Conservation (phyloP, 352 stramenopile genomes). For the Bremia lactucae region DNA sequence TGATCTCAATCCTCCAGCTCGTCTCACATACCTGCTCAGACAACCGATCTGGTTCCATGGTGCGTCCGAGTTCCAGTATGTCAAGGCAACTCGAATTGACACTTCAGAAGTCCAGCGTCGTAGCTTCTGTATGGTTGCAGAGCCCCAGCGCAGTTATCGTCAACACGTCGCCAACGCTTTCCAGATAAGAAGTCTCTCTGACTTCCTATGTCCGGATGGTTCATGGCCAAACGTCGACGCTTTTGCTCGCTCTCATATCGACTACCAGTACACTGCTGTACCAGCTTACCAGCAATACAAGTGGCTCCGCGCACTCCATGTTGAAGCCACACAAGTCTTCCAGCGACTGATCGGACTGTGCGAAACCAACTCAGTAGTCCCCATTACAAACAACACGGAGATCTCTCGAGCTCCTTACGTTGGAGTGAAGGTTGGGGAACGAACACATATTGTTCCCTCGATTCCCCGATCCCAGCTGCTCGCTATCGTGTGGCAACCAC, state of each 20-base stretch:
- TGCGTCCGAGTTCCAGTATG: background rate
- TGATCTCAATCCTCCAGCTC: no score
- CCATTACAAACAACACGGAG: background rate
- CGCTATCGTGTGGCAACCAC: background rate
- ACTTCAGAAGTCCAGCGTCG: background rate
- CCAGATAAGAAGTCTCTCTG: background rate
- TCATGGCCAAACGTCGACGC: background rate
- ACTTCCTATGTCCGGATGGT: background rate
- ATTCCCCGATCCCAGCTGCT: background rate
- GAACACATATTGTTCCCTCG: background rate
- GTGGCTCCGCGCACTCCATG: background rate
- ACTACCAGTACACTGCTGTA: background rate
- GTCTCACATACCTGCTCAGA: no score
- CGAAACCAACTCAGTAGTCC: background rate
- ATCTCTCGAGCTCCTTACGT: background rate
- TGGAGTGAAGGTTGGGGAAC: background rate
- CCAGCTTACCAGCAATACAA: background rate
- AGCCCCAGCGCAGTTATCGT: background rate
- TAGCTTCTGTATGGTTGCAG: background rate
- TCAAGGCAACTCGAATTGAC: background rate
- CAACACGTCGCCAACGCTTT: no score
- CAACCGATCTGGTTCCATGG: background rate
- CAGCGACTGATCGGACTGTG: background rate
- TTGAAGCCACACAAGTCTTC: background rate
- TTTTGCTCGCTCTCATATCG: background rate